Evolutionary conservation across 768 basidiomycete species (phyloP).

Genomic region (Xerocomellus amylosporus): DNA sequence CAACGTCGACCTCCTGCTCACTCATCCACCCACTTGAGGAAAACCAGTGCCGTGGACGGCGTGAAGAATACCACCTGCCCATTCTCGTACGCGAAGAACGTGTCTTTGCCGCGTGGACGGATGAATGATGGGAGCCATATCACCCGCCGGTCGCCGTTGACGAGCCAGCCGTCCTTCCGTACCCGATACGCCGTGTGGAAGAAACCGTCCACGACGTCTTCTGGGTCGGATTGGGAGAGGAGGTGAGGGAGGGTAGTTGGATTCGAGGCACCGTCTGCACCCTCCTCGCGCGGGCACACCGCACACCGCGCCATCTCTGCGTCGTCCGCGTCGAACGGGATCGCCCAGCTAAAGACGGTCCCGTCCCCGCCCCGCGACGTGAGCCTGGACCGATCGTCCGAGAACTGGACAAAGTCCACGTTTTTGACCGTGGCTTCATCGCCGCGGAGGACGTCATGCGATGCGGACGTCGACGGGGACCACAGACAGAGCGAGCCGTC

Average conservation of each 20-base stretch:
- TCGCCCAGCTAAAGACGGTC: slow-evolving; percentile 4
- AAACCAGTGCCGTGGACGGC: not conserved
- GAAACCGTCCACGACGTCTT: slow-evolving; percentile 2
- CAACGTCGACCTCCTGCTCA: not conserved
- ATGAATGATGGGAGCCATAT: slow-evolving; percentile 9
- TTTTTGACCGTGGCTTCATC: slow-evolving; percentile 6
- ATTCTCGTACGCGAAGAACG: slow-evolving; percentile 7
- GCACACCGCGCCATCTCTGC: not conserved
- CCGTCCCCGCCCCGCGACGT: slow-evolving; percentile 14
- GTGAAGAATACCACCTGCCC: slow-evolving; percentile 2
- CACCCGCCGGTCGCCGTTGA: slow-evolving; percentile 14
- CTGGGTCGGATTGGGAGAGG: slow-evolving; percentile 7
- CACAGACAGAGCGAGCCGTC: slow-evolving; percentile 21
- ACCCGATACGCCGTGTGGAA: slow-evolving; percentile 12
- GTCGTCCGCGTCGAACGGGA: not conserved
- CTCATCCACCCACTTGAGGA: slow-evolving; percentile 4
- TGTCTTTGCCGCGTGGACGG: slow-evolving; percentile 3
- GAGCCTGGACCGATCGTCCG: slow-evolving; percentile 3
- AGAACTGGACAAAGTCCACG: slow-evolving; percentile 10
- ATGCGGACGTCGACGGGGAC: slow-evolving; percentile 13
- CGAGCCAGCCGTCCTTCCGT: slow-evolving; percentile 22
- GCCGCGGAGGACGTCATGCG: slow-evolving; percentile 3
- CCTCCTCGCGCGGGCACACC: not conserved
- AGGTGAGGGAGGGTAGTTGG: not conserved
- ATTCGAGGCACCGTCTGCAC: not conserved